These are phyloP conservation scores for Penicillium simplicissimum DNA, from an alignment of 495 filamentous ascomycete species.

Conservation along the genomic window DNA sequence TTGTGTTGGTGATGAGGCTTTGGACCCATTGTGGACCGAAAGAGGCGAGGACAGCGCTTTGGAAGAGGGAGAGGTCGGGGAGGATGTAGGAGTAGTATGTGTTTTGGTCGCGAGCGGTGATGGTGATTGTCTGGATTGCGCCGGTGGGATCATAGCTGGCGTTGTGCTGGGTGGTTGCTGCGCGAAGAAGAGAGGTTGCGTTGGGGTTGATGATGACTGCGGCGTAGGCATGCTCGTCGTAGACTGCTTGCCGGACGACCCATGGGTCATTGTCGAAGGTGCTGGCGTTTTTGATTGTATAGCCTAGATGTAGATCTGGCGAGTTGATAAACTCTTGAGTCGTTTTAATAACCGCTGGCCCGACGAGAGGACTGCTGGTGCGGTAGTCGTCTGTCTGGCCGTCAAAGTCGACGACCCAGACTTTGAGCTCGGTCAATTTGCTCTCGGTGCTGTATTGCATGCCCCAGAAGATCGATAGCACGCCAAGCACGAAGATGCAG, in stretches of 20 bases:
- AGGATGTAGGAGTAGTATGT: slow-evolving; percentile 55
- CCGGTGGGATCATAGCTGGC: slow-evolving; percentile 63
- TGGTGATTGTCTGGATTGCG: slow-evolving; percentile 59
- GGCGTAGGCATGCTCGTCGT: slow-evolving; percentile 61
- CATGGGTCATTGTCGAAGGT: slow-evolving; percentile 60
- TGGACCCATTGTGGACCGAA: slow-evolving; percentile 57
- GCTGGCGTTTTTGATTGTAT: slow-evolving; percentile 47
- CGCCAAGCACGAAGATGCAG: slow-evolving; percentile 51
- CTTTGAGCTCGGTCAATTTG: slow-evolving; percentile 48
- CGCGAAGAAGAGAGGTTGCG: slow-evolving; percentile 59
- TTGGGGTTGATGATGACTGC: slow-evolving; percentile 68
- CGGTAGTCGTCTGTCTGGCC: slow-evolving; percentile 53
- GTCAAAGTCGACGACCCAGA: slow-evolving; percentile 71
- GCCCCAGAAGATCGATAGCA: slow-evolving; percentile 64
- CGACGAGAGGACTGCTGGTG: slow-evolving; percentile 52
- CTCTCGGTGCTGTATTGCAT: slow-evolving; percentile 52
- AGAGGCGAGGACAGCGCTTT: slow-evolving; percentile 41
- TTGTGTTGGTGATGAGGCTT: slow-evolving; percentile 34
- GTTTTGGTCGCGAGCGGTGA: slow-evolving; percentile 59
- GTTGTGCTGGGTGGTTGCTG: slow-evolving; percentile 59
- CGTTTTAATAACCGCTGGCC: slow-evolving; percentile 51
- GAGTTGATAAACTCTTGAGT: slow-evolving; percentile 40
- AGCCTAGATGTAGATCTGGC: slow-evolving; percentile 46
- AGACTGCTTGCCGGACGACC: slow-evolving; percentile 60
- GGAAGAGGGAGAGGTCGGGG: slow-evolving; percentile 49